Evolutionary conservation across 305 asterid species (phyloP).

Genomic region (Solanum chacoense): DNA sequence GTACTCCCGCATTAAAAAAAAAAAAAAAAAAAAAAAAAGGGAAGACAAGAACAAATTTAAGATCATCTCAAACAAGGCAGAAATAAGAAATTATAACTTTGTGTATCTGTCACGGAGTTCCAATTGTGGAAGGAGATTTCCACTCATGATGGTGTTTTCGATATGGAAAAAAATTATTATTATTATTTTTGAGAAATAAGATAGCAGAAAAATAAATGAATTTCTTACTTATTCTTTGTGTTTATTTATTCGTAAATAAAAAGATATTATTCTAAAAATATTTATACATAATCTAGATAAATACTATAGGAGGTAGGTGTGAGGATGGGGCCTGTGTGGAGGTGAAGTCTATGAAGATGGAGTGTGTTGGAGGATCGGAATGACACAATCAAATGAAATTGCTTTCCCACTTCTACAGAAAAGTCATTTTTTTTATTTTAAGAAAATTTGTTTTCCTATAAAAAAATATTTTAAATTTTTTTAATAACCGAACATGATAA

Average conservation of each 20-base stretch:
- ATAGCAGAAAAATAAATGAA: background rate
- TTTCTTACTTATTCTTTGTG: background rate
- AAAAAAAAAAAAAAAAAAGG: background rate
- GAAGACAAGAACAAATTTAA: background rate
- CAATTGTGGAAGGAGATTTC: background rate
- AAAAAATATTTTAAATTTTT: background rate
- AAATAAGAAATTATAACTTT: background rate
- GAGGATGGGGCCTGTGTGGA: background rate
- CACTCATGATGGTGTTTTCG: background rate
- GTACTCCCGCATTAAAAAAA: background rate
- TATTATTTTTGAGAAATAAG: background rate
- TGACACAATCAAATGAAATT: background rate
- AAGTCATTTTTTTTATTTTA: background rate
- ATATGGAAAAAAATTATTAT: background rate
- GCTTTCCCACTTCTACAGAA: background rate
- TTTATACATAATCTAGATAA: background rate
- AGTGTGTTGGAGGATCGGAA: background rate
- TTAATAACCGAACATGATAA: background rate
- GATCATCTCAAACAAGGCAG: background rate
- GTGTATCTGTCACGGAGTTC: background rate
- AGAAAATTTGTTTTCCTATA: background rate
- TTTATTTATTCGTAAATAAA: background rate
- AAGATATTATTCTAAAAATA: background rate
- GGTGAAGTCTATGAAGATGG: background rate
- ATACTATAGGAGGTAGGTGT: background rate